Percentiles rank a stretch among this genome's conserved stretches.
Conservation (phyloP, 2,329 filamentous ascomycete genomes). For the Phaeosphaeria sp. region DNA sequence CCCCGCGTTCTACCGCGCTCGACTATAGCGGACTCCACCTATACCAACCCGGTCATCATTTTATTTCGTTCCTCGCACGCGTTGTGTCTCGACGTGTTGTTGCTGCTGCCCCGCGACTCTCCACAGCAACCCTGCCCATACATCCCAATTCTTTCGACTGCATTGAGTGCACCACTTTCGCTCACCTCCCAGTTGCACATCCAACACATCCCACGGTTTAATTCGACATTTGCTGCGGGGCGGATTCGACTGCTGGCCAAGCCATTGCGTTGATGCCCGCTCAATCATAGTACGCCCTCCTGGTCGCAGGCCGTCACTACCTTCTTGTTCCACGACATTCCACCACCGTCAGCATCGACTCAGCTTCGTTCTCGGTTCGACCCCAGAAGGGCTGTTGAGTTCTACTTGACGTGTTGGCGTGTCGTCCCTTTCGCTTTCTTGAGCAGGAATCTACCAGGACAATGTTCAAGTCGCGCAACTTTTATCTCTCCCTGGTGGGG, state of each 20-base stretch:
- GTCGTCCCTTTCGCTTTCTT: not conserved
- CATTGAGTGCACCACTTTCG: constrained; percentile 17
- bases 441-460: constrained; percentile 17
- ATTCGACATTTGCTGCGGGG: not conserved
- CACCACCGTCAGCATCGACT: not conserved
- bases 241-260: constrained; percentile 1
- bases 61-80: constrained; percentile 41
- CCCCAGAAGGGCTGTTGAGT: not conserved
- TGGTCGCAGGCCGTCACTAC: not conserved
- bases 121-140: constrained; percentile 34
- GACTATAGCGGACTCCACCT: constrained; percentile 23
- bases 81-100: constrained; percentile 28
- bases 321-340: constrained; percentile 7
- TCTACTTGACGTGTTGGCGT: not conserved
- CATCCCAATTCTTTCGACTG: constrained; percentile 26
- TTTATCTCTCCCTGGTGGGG: constrained; percentile 42
- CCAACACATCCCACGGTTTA: not conserved
- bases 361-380: not conserved
- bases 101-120: constrained; percentile 31
- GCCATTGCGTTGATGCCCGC: constrained; percentile 4
- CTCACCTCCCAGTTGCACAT: not conserved
- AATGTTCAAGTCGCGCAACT: constrained; percentile 37
- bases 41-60: constrained; percentile 33
- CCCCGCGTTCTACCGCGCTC: constrained; percentile 30
- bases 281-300: not conserved